Evolutionary conservation across 805 yeast genomes (phyloP), one percentile per base, ranked within the genome.

Genomic region (Yarrowia bubula): DNA sequence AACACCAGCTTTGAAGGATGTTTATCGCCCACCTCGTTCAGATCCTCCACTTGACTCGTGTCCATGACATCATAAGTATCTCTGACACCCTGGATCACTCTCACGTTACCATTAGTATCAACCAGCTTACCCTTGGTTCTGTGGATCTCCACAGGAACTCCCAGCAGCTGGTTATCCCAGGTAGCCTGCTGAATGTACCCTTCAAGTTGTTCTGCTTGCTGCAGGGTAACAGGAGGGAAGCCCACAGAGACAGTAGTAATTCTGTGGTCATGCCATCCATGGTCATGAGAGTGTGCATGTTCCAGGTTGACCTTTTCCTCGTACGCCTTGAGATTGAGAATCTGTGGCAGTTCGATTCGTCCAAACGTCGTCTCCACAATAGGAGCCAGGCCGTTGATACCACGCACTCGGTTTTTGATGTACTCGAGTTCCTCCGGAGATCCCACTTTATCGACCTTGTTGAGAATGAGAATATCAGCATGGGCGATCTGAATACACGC

Each of bases 401-500:
- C 71, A 17, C 71, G 71, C 1, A 90, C 74, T 41, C 82, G 77
- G 0, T 66, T 62, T 17, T 73, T 71, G 10, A 88, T 74, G 1
- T 68, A 70, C 0, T 71, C 71, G 10, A 78, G 71, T 8, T 71
- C 68, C 4, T 68, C 68, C 0, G 68, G 69, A 0, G 66, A 62
- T 4, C 69, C 68, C 2, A 83, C 68, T 15, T 75, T 80, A 71
- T 95, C 99, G 46, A 84, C 75, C 74, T 95, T 95, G 76, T 95
- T 95, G 67, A 95, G 68, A 10, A 95, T 71, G 0, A 95, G 80
- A 6, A 84, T 84, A 74, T 95, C 99, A 0, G 98, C 97, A 73
- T 92, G 77, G 0, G 97, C 96, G 18, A 95, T 82, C 76, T 95
- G 99, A 37, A 90, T 79, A 72, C 89, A 92, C 0, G 98, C 98